phyloP scores from a whole-genome alignment of 768 basidiomycete species.

The Lactarius akahatsu region DNA sequence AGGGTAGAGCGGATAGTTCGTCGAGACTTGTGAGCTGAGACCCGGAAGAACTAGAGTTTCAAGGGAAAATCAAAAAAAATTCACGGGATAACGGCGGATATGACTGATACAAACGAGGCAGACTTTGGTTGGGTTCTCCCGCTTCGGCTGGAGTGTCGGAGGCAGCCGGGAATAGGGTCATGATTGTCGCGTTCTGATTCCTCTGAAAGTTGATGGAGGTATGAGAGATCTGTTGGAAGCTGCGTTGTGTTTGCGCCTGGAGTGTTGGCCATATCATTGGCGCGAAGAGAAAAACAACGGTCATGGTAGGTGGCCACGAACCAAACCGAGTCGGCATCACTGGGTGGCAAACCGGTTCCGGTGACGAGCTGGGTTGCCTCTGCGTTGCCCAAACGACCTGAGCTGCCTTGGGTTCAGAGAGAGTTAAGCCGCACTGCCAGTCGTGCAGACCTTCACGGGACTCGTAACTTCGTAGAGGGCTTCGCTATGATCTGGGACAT shows the following conservation, averaged over 20 bases:
- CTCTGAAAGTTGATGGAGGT: constrained; percentile 10
- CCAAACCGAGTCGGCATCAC: no score
- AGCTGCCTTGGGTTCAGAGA: no score
- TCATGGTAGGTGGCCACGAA: no score
- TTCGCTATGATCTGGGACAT: no score
- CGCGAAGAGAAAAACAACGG: neutral
- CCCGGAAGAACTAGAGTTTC: constrained; percentile 30
- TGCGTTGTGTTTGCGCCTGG: neutral
- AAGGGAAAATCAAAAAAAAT: neutral
- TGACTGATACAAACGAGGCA: constrained; percentile 2
- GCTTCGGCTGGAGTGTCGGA: neutral
- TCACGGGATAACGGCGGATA: neutral
- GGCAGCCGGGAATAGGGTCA: neutral
- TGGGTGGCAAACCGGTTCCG: no score
- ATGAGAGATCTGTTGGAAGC: constrained; percentile 3
- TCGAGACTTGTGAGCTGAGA: constrained; percentile 46
- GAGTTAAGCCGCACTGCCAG: no score
- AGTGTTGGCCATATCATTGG: constrained; percentile 4
- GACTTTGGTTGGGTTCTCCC: neutral
- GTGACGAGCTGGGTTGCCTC: no score
- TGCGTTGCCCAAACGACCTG: no score
- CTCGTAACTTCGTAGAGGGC: no score
- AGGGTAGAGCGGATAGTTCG: constrained; percentile 43
- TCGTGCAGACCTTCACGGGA: no score
- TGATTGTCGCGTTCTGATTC: constrained; percentile 1